phyloP scores from a whole-genome alignment of 768 basidiomycete genomes.

The Lactarius vividus region DNA sequence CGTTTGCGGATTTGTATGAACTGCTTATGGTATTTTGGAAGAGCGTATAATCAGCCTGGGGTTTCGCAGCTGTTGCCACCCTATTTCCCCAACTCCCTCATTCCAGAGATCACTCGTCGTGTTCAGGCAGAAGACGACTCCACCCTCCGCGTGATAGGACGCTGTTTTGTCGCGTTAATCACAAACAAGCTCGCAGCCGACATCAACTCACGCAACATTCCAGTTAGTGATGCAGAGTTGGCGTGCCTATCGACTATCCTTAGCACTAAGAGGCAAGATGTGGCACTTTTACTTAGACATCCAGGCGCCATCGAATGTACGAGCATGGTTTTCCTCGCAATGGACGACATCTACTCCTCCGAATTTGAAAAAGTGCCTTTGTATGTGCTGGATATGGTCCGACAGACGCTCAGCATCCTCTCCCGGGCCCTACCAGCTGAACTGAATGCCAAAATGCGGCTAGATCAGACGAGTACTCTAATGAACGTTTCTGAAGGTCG shows the following conservation, averaged over 20 bases:
- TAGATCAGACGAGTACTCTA: not conserved
- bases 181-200: not conserved
- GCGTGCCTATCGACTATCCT: not conserved
- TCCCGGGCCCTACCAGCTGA: not conserved
- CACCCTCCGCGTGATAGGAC: not conserved
- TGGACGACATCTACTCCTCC: not conserved
- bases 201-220: not conserved
- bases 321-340: not conserved
- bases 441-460: not conserved
- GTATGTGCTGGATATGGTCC: not conserved
- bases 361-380: accelerated
- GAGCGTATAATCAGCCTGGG: not conserved
- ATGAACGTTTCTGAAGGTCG: not conserved
- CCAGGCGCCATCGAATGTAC: not conserved
- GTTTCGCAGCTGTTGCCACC: no score
- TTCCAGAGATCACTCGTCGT: not conserved
- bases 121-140: not conserved
- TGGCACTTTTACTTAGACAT: not conserved
- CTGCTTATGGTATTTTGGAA: not conserved
- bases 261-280: not conserved
- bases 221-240: not conserved
- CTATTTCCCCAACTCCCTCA: no score
- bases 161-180: not conserved
- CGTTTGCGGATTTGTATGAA: not conserved
- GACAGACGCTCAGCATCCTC: accelerated